Conservation (phyloP, 139 green algal genomes). For the Chlamydomonas sp. region DNA sequence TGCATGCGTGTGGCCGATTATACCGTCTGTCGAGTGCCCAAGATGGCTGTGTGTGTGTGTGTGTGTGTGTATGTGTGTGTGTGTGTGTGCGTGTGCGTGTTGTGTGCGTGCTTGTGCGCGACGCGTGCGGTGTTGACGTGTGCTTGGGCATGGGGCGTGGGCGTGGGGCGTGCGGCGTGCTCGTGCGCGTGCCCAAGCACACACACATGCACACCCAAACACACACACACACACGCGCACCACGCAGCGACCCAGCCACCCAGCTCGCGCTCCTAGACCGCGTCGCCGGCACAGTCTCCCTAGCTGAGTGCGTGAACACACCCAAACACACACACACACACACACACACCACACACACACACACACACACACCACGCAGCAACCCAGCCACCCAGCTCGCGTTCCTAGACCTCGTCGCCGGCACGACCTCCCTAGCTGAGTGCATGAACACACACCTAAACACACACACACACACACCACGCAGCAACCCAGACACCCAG, state of each 20-base stretch:
- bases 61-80: neutral
- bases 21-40: too few species aligned
- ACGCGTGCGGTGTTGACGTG: neutral
- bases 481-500: too few species aligned
- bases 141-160: too few species aligned
- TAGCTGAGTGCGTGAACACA: too few species aligned
- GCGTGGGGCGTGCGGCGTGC: too few species aligned
- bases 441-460: too few species aligned
- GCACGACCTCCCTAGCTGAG: constrained; percentile 21
- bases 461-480: too few species aligned
- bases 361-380: neutral
- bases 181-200: too few species aligned
- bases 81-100: neutral
- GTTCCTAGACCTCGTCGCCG: constrained; percentile 63
- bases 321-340: too few species aligned
- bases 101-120: neutral
- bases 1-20: too few species aligned
- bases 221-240: constrained; percentile 6
- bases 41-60: neutral
- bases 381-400: constrained; percentile 44
- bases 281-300: too few species aligned
- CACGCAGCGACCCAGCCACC: neutral
- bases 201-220: neutral
- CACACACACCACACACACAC: too few species aligned
- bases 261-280: neutral